A percentile compares a stretch with the other conserved stretches of the same genome.
These are phyloP conservation scores for Fusarium napiforme DNA, from an alignment of 2,329 filamentous ascomycete species.

Conservation along the genomic window DNA sequence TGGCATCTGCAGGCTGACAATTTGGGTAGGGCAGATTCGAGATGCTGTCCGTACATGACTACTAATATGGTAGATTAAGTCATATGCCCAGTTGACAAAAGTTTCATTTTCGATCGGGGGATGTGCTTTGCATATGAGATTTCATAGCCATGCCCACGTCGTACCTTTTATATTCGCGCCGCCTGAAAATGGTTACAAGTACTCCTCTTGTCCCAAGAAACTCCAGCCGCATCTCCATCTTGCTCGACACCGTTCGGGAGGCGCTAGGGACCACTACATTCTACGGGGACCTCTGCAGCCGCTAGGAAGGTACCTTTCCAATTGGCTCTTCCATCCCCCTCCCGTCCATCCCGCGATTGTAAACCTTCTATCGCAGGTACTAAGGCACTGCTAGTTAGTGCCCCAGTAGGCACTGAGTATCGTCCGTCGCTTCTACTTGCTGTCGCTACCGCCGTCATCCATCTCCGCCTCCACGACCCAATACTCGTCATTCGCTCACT, in stretches of 20 bases:
- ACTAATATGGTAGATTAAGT: neutral
- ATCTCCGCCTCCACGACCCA: slow-evolving; percentile 33
- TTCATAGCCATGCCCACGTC: neutral
- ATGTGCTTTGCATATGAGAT: neutral
- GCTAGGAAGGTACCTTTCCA: slow-evolving; percentile 30
- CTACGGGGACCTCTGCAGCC: slow-evolving; percentile 18
- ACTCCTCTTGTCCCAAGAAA: neutral
- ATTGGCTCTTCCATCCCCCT: slow-evolving; percentile 20
- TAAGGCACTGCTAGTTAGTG: slow-evolving; percentile 8
- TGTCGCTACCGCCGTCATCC: slow-evolving; percentile 14
- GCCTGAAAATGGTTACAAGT: neutral
- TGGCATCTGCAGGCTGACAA: slow-evolving; percentile 41
- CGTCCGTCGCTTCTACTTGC: slow-evolving; percentile 11
- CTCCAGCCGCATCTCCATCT: neutral
- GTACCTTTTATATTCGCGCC: neutral
- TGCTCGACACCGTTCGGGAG: slow-evolving; percentile 8
- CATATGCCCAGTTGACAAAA: neutral
- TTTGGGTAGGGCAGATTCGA: slow-evolving; percentile 30
- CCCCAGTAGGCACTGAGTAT: neutral
- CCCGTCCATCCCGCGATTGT: slow-evolving; percentile 28
- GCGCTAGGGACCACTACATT: slow-evolving; percentile 3
- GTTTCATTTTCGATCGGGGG: neutral
- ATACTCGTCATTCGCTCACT: slow-evolving; percentile 29
- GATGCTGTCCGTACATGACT: neutral
- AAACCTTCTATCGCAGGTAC: slow-evolving; percentile 34